Evolutionary conservation across 2,329 filamentous ascomycete species (phyloP), one percentile per base, ranked within the genome.

Genomic region (Sporothrix variecibatus): DNA sequence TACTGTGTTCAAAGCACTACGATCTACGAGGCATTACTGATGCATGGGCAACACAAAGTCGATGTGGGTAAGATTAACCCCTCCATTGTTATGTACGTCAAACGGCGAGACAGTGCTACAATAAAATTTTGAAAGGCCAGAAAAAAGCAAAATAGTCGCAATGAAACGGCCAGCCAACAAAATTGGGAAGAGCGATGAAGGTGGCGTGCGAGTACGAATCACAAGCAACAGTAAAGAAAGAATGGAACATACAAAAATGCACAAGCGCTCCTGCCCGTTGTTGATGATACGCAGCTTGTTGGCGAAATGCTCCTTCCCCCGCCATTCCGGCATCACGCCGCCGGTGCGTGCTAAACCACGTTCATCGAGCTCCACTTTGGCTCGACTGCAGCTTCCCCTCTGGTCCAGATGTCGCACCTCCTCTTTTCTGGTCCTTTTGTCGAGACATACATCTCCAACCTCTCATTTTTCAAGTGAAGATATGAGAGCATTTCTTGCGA

Each of bases 261-360:
- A 53, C 65, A 69, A 49, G 43, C 67, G 68, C 34, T 38, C 26
- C 23, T 46, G 34, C 64, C 56, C 15, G 68, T 31, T 26, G 69
- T 31, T 26, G 69, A 49, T 64, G 38, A 49, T 46, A 34, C 38
- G 34, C 34, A 28, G 23, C 15, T 38, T 26, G 46, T 46, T 53
- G 40, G 28, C 38, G 62, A 43, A 26, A 28, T 34, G 28, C 65
- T 51, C 46, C 49, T 51, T 68, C 64, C 73, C 73, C 73, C 68
- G 67, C 58, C 73, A 71, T 71, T 62, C 68, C n/a, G 46, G 40
- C 43, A n/a, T 51, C 71, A n/a, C 64, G 23, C 62, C 40, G 23
- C 23, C 26, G n/a, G 20, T 8, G 34, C 40, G 6, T 3, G 40
- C 58, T 40, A 38, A 31, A n/a, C 31, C 58, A 67, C 23, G 20